phyloP scores from a whole-genome alignment of 2,329 filamentous ascomycete genomes.

The Trichoderma cornu-damae region DNA sequence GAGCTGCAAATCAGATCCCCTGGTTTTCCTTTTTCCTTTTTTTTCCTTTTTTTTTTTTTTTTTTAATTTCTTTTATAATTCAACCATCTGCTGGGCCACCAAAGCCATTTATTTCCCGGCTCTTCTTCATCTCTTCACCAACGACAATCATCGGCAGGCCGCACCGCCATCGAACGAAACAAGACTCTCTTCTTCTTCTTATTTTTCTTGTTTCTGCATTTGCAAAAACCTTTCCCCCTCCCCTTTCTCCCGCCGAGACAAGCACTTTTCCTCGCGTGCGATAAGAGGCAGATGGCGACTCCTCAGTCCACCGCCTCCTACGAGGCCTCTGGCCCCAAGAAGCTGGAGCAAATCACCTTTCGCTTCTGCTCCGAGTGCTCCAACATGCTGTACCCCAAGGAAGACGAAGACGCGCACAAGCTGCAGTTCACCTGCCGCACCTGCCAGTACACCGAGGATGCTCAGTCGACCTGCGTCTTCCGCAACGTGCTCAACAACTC shows the following conservation, averaged over 20 bases:
- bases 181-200: too few relatives aligned
- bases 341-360: slow-evolving; percentile 81
- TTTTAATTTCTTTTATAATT: too few relatives aligned
- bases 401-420: slow-evolving; percentile 76
- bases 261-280: background rate
- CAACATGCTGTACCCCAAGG: slow-evolving; percentile 96
- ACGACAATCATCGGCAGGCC: too few relatives aligned
- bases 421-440: slow-evolving; percentile 95
- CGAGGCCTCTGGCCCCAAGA: slow-evolving; percentile 44
- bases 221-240: too few relatives aligned
- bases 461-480: slow-evolving; percentile 86
- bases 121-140: too few relatives aligned
- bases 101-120: too few relatives aligned
- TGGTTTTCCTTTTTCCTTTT: background rate
- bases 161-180: too few relatives aligned
- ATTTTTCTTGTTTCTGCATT: too few relatives aligned
- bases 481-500: slow-evolving; percentile 89
- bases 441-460: slow-evolving; percentile 84
- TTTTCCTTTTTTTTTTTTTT: background rate
- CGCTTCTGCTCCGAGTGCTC: slow-evolving; percentile 98
- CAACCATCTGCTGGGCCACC: too few relatives aligned
- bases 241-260: too few relatives aligned
- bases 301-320: slow-evolving; percentile 47
- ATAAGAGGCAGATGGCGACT: slow-evolving; percentile 46
- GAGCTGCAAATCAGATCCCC: background rate